These are phyloP conservation scores for Aspergillus versicolor DNA, from an alignment of 2,329 filamentous ascomycete genomes.

Conservation along the genomic window DNA sequence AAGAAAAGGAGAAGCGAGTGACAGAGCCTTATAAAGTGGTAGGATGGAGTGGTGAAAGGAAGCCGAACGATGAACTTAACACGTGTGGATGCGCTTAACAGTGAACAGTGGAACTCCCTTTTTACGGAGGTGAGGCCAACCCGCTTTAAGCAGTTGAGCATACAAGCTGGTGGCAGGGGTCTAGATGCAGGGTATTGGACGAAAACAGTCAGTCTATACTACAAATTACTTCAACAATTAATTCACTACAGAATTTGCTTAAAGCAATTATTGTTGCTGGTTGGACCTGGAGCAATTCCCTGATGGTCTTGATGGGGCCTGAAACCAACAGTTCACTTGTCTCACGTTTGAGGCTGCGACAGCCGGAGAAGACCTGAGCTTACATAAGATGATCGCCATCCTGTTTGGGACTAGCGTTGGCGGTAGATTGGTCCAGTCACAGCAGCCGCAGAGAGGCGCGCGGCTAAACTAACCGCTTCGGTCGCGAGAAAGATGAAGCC, in stretches of 20 bases:
- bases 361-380: conserved; percentile 1
- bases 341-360: neutral
- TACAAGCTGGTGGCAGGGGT: neutral
- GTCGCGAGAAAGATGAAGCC: neutral
- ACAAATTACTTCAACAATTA: neutral
- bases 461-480: conserved; percentile 5
- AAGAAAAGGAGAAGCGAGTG: conserved; percentile 18
- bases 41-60: conserved; percentile 9
- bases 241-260: neutral
- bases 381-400: neutral
- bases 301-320: neutral
- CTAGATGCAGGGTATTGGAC: neutral
- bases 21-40: conserved; percentile 12
- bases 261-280: neutral
- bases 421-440: conserved; percentile 12
- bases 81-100: conserved; percentile 19
- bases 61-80: conserved; percentile 22
- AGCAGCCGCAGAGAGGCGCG: conserved; percentile 4
- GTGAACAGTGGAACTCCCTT: conserved; percentile 11
- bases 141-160: conserved; percentile 27
- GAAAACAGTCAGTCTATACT: neutral
- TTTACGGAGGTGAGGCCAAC: neutral
- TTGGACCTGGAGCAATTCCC: neutral
- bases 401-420: neutral
- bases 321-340: neutral